A percentile compares a stretch with the other conserved stretches of the same genome.
Conservation (phyloP, 192 early-diverging fungal genomes). For the Coemansia sp. region DNA sequence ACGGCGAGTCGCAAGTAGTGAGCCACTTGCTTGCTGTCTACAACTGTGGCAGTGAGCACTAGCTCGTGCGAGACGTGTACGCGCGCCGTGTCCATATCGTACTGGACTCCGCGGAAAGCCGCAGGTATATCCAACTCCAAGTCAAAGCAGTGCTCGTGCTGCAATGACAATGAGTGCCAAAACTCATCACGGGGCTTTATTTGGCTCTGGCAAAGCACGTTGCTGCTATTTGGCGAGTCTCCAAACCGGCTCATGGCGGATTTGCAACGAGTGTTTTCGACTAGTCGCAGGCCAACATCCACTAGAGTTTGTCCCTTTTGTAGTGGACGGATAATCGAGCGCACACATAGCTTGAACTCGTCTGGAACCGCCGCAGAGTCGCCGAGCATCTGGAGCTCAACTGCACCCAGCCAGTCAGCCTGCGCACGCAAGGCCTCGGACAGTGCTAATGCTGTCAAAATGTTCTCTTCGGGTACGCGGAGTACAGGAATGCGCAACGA, state of each 20-base stretch:
- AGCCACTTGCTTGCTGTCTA: constrained; percentile 22
- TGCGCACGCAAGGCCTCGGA: constrained; percentile 30
- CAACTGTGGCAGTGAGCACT: constrained; percentile 38
- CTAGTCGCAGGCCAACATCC: constrained; percentile 35
- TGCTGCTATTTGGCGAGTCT: constrained; percentile 17
- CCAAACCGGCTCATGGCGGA: constrained; percentile 25
- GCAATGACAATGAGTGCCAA: constrained; percentile 18
- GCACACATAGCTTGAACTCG: constrained; percentile 28
- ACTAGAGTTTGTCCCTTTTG: constrained; percentile 37
- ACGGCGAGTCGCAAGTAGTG: constrained; percentile 38
- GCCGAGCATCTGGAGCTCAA: constrained; percentile 37
- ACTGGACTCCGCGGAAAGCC: constrained; percentile 32
- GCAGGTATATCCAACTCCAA: constrained; percentile 28
- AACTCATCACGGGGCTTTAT: neutral
- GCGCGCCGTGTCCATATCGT: constrained; percentile 31
- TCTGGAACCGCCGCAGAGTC: constrained; percentile 29
- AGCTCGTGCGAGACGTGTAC: constrained; percentile 42
- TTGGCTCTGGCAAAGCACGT: constrained; percentile 14
- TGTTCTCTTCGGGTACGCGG: constrained; percentile 32
- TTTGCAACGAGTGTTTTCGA: constrained; percentile 31
- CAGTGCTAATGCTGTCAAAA: constrained; percentile 13
- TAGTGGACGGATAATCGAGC: constrained; percentile 34
- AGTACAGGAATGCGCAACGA: constrained; percentile 37
- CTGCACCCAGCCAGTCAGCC: constrained; percentile 47
- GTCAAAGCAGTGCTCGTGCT: constrained; percentile 32